Evolutionary conservation across 2,329 filamentous ascomycete species (phyloP).

Genomic region (Ophiocordyceps camponoti-floridani): DNA sequence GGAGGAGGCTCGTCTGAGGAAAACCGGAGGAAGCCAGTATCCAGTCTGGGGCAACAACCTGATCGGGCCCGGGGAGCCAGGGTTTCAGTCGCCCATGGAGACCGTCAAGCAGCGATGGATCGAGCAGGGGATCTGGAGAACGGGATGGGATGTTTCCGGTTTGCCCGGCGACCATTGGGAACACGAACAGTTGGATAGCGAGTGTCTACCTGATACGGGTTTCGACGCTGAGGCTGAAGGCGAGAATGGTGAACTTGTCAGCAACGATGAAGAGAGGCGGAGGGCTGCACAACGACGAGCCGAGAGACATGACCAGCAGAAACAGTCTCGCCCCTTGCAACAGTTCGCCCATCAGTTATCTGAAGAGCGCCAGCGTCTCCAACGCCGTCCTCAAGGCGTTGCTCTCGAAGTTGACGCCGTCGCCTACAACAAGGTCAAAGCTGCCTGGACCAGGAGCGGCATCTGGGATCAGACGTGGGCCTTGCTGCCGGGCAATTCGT

Average conservation of each 20-base stretch:
- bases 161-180: not conserved
- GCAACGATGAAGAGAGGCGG: not conserved
- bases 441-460: not conserved
- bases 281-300: not conserved
- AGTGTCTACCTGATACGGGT: too few relatives aligned
- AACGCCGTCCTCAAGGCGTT: not conserved
- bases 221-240: too few relatives aligned
- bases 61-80: not conserved
- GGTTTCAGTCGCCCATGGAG: not conserved
- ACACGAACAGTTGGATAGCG: not conserved
- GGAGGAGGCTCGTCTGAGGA: not conserved
- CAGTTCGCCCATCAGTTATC: conserved; percentile 5
- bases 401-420: not conserved
- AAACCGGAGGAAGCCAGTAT: not conserved
- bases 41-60: not conserved
- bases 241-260: not conserved
- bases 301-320: not conserved
- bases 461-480: conserved; percentile 2
- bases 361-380: conserved; percentile 4
- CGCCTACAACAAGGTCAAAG: conserved; percentile 1
- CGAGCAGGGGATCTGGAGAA: conserved; percentile 2
- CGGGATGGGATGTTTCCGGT: not conserved
- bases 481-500: conserved; percentile 1
- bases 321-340: conserved; percentile 4
- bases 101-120: conserved; percentile 1